Conservation (phyloP, 139 green algal species). For the Haematococcus lacustris region DNA sequence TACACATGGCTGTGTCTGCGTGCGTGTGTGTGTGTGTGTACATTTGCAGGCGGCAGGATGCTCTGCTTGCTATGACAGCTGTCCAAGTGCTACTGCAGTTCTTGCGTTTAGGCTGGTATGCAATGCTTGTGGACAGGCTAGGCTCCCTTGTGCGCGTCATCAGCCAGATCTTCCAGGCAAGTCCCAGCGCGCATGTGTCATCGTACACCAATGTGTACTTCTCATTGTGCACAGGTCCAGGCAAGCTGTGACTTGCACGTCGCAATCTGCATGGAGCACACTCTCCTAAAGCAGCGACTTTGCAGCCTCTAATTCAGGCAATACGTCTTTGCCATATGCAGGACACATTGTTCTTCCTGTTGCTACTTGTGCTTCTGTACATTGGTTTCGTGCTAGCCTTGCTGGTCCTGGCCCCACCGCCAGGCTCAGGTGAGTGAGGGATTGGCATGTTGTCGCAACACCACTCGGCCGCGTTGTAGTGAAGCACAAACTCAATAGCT, state of each 20-base stretch:
- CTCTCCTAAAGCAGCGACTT: too few species aligned
- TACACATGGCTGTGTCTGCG: background rate
- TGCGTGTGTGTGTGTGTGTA: background rate
- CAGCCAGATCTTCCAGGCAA: constrained; percentile 6
- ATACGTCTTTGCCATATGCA: background rate
- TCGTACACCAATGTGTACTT: background rate
- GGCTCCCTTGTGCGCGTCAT: constrained; percentile 11
- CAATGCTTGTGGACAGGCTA: constrained; percentile 6
- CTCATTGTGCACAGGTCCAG: background rate
- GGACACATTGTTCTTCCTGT: constrained; percentile 16
- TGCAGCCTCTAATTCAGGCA: too few species aligned
- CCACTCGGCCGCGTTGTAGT: too few species aligned
- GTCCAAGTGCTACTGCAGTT: too few species aligned
- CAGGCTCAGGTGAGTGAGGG: too few species aligned
- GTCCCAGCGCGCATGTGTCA: background rate
- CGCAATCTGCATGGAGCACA: too few species aligned
- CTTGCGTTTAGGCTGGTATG: constrained; percentile 4
- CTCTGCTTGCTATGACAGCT: background rate
- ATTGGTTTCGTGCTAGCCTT: constrained; percentile 5
- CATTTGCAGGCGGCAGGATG: background rate
- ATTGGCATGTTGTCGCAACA: too few species aligned
- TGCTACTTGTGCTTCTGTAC: constrained; percentile 10
- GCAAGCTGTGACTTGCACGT: background rate
- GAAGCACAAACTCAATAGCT: too few species aligned
- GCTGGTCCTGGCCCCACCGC: background rate